Base-by-base conservation (phyloP, 176 grass and related monocot species). In the Thinopyrum elongatum region DNA sequence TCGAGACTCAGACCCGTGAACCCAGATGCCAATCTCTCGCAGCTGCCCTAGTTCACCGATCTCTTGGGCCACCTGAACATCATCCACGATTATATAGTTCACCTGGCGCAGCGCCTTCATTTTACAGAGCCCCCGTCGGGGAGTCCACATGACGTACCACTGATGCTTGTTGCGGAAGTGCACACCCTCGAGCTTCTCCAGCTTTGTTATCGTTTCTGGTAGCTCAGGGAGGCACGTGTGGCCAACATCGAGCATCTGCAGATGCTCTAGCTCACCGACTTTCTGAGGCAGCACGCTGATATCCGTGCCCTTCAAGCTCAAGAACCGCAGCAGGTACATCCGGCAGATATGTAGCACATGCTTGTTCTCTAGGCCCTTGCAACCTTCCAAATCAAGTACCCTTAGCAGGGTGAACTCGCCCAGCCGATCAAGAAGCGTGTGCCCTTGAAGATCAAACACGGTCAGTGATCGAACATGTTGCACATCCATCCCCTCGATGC, bases 311-410 rank as follows among this genome's bases (percentile, higher is more conserved):
- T 22, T 81, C 62, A 81, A 67, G 39, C 25, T 47, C 41, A 81
- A 65, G 39, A 47, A 81, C 79, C 27, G 66, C 14, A 81, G 39
- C 23, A 46, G 79, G 26, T 47, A 49, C 39, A 81, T 15, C 38
- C 17, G 3, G 26, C 62, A 81, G 3, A 22, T 22, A 13, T 7
- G 10, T 7, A 9, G 11, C 39, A 81, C 16, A n/a, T 81, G 79
- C 4, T 49, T 31, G 9, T 66, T 22, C 47, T 5, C 26, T 4
- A 67, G 30, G 2, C 16, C 62, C 4, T 67, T 4, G 4, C 79
- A 67, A 3, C 12, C 79, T 81, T 49, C 61, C 9, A 81, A 8
- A 41, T 81, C 79, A 36, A 81, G 62, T 21, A 81, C 79, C 41
- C 79, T 81, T 17, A 81, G 6, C 8, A 81, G 39, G 2, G 17